phyloP scores from a whole-genome alignment of 2,329 filamentous ascomycete species.

The Pezizomycotina sp. region DNA sequence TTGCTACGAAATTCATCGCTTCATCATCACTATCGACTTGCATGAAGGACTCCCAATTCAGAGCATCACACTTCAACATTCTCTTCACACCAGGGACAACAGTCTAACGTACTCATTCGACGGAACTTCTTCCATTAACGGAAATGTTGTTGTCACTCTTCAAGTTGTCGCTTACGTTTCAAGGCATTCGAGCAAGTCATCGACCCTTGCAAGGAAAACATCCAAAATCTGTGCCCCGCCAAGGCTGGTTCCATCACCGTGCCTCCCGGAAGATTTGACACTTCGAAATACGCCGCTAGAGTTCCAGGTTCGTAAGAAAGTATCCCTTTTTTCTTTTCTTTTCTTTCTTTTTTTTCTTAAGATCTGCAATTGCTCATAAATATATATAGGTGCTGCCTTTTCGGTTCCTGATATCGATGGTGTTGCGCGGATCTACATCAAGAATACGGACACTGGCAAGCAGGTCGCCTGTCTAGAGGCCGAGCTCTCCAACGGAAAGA shows the following conservation, averaged over 20 bases:
- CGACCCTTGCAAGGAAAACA: slow-evolving; percentile 53
- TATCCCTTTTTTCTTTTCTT: not conserved
- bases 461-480: slow-evolving; percentile 77
- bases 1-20: too few relatives aligned
- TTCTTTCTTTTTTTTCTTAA: too few relatives aligned
- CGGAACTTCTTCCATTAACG: slow-evolving; percentile 67
- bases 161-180: slow-evolving; percentile 67
- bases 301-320: slow-evolving; percentile 44
- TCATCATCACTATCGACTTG: slow-evolving; percentile 75
- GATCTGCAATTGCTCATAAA: slow-evolving; percentile 4
- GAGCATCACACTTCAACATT: slow-evolving; percentile 77
- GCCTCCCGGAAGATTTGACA: slow-evolving; percentile 50
- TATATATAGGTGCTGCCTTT: slow-evolving; percentile 53
- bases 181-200: slow-evolving; percentile 49
- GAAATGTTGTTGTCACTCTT: slow-evolving; percentile 63
- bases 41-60: slow-evolving; percentile 69
- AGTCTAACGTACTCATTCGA: slow-evolving; percentile 58
- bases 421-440: slow-evolving; percentile 66
- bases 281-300: slow-evolving; percentile 39
- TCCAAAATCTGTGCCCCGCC: slow-evolving; percentile 79
- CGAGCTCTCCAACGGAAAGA: slow-evolving; percentile 75
- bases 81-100: slow-evolving; percentile 60
- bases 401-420: slow-evolving; percentile 82
- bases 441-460: slow-evolving; percentile 44
- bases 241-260: slow-evolving; percentile 65